phyloP scores from a whole-genome alignment of 106 monocot species.

The Vanilla planifolia region DNA sequence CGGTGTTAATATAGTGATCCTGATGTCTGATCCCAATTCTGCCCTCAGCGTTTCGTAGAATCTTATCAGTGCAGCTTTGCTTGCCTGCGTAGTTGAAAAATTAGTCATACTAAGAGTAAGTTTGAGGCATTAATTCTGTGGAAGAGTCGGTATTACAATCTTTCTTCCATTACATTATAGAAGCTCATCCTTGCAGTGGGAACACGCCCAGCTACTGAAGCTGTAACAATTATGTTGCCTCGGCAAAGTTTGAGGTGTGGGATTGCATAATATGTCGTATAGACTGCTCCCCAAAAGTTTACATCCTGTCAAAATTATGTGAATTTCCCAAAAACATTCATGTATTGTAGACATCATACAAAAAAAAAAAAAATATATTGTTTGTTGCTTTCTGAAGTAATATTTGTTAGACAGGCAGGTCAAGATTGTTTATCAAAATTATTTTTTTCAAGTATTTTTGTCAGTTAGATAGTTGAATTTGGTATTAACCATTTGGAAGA shows the following conservation, averaged over 20 bases:
- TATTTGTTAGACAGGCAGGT: too few relatives aligned
- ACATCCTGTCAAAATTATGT: conserved; percentile 47
- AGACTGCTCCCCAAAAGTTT: conserved; percentile 83
- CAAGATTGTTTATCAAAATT: too few relatives aligned
- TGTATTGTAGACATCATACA: too few relatives aligned
- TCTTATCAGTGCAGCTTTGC: conserved; percentile 70
- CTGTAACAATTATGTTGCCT: conserved; percentile 53
- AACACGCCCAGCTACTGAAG: conserved; percentile 46
- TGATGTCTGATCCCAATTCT: conserved; percentile 58
- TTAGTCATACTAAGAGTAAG: background rate
- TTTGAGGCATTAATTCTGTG: background rate
- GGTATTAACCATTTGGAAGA: too few relatives aligned
- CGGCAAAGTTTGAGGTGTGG: conserved; percentile 61
- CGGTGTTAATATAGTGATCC: conserved; percentile 57
- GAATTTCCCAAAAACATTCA: too few relatives aligned
- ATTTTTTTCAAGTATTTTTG: too few relatives aligned
- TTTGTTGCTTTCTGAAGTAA: too few relatives aligned
- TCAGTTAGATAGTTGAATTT: too few relatives aligned
- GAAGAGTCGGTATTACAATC: background rate
- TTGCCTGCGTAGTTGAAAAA: conserved; percentile 40
- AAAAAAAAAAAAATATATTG: too few relatives aligned
- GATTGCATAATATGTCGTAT: conserved; percentile 71
- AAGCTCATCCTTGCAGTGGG: conserved; percentile 68
- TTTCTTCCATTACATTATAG: conserved; percentile 46
- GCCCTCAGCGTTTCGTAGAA: conserved; percentile 73